Conservation (phyloP, 768 basidiomycete genomes). For the Phlebiopsis flavidoalba region DNA sequence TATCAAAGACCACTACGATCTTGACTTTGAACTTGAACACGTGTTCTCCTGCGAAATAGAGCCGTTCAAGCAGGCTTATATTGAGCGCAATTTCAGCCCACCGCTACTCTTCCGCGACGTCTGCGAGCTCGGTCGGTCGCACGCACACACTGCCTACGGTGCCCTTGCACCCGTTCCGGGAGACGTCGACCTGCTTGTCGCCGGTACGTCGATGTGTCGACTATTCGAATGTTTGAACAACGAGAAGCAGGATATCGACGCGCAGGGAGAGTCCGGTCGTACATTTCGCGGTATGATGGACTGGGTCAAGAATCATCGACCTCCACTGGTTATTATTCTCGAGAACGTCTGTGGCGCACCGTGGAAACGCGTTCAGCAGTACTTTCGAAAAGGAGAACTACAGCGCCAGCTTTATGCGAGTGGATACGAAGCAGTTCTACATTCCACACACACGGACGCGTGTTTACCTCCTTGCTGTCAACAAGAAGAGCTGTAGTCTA, state of each 20-base stretch:
- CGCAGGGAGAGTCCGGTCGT: slow-evolving; percentile 86
- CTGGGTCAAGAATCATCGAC: slow-evolving; percentile 84
- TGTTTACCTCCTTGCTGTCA: slow-evolving; percentile 80
- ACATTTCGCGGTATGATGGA: slow-evolving; percentile 95
- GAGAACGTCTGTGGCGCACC: slow-evolving; percentile 94
- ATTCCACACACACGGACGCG: slow-evolving; percentile 94
- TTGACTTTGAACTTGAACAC: slow-evolving; percentile 75
- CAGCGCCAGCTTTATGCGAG: slow-evolving; percentile 60
- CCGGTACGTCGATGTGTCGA: slow-evolving; percentile 87
- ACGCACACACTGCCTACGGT: slow-evolving; percentile 92
- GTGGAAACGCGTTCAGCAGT: slow-evolving; percentile 70
- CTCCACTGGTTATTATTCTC: slow-evolving; percentile 88
- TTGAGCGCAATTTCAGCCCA: slow-evolving; percentile 92
- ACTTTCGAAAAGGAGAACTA: slow-evolving; percentile 73
- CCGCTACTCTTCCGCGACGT: slow-evolving; percentile 92
- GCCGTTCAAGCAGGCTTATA: slow-evolving; percentile 96
- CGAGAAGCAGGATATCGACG: slow-evolving; percentile 85
- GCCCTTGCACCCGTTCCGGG: slow-evolving; percentile 81
- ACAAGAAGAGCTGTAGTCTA: slow-evolving; percentile 53
- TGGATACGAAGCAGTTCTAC: slow-evolving; percentile 88
- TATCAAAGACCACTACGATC: slow-evolving; percentile 59
- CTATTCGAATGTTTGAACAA: slow-evolving; percentile 97
- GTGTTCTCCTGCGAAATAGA: slow-evolving; percentile 97
- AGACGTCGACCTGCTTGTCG: slow-evolving; percentile 85
- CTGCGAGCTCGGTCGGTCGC: slow-evolving; percentile 73